A percentile compares a stretch with the other conserved stretches of the same genome.
Evolutionary conservation across 1,139 yeast species (phyloP).

Genomic region (Blastobotrys serpentis): DNA sequence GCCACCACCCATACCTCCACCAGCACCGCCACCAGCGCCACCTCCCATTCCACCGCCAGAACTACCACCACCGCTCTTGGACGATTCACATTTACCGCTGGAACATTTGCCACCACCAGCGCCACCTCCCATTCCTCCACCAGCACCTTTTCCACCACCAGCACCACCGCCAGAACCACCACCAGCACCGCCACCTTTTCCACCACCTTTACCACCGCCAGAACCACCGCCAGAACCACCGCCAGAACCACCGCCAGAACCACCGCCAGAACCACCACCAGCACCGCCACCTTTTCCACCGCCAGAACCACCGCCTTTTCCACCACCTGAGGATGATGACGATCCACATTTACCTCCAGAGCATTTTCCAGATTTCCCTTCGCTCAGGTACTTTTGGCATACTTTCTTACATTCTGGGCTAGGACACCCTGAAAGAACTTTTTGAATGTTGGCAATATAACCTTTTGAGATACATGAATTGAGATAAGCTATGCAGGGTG

Average conservation of each 20-base stretch:
- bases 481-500: background rate
- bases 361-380: background rate
- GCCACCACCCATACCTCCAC: background rate
- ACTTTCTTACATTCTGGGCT: background rate
- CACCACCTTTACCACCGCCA: constrained; percentile 3
- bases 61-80: background rate
- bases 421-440: background rate
- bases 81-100: too few relatives aligned
- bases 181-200: background rate
- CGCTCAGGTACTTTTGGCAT: too few relatives aligned
- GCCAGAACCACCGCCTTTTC: background rate
- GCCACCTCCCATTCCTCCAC: background rate
- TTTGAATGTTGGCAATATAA: constrained; percentile 1
- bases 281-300: constrained; percentile 6
- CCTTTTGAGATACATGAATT: background rate
- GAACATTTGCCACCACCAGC: too few relatives aligned
- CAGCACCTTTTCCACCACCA: background rate
- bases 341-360: background rate
- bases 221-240: background rate
- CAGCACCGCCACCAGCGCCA: constrained; percentile 4
- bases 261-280: too few relatives aligned
- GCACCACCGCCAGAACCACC: too few relatives aligned
- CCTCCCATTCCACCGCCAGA: background rate
- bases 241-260: constrained; percentile 1
- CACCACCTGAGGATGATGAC: background rate